Base-by-base conservation (phyloP, 371 early-diverging fungal genomes). In the Coemansia sp. region DNA sequence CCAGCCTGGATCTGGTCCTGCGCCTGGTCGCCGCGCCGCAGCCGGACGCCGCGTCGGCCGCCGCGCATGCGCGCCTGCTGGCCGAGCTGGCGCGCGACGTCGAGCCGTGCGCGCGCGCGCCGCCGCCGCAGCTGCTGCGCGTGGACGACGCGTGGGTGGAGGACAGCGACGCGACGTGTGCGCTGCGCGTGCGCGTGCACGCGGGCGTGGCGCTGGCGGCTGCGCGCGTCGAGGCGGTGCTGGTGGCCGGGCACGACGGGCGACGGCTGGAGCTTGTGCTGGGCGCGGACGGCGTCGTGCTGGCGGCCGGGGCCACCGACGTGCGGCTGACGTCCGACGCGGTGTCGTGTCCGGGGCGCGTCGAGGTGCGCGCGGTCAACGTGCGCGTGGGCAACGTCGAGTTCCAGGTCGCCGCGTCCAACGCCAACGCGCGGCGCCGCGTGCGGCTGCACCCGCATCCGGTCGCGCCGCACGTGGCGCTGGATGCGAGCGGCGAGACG, bases 371-470 rank as follows among this genome's bases (percentile, higher is more conserved):
- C 1, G 39, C 65, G 1, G 71, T 64, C 9, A 12, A 30, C n/a
- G 35, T 72, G 34, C 16, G 10, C 9, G 41, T 72, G 4, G 71
- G 71, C 10, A 43, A 31, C n/a, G 45, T 57, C 11, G 57, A 48
- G 35, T 42, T 60, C 16, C n/a, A 34, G 3, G 9, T 61, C 16
- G 38, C 48, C 0, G 60, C 55, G 31, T 59, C 69, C n/a, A 59
- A 53, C 9, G 47, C 69, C 6, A 51, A 59, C 12, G 14, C 51
- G 2, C 55, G 50, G 20, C 55, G 38, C 10, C 16, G 14, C 5
- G 69, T 69, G 40, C 39, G 56, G 5, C 69, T 69, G 31, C 56
- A 60, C 41, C 55, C 51, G 35, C 69, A 69, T 20, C 69, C 69
- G 4, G 5, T 48, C 10, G 45, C 12, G 2, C 64, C 72, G 1